Percentiles rank a stretch among this genome's conserved stretches.
These are phyloP conservation scores for Parvularia atlantis DNA, from an alignment of 78 protist genomes.

Conservation along the genomic window DNA sequence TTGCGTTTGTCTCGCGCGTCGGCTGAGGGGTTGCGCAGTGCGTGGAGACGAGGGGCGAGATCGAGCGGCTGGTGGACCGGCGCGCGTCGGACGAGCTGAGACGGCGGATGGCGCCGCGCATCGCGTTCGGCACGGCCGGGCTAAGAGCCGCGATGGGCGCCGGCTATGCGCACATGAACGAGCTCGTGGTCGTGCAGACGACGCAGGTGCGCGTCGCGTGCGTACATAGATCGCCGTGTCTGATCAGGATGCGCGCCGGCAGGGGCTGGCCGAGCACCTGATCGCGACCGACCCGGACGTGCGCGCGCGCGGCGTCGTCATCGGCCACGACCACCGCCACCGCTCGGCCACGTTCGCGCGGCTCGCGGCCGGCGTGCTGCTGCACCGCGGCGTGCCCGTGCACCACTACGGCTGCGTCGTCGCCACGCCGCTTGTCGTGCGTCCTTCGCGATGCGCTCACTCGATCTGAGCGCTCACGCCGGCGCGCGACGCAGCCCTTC, in stretches of 20 bases:
- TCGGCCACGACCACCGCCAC: constrained; percentile 85
- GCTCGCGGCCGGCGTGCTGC: constrained; percentile 62
- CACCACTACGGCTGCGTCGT: constrained; percentile 37
- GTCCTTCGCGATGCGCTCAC: background rate
- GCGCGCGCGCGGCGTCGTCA: constrained; percentile 11
- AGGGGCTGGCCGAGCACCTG: constrained; percentile 12
- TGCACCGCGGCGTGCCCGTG: constrained; percentile 42
- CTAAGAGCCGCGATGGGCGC: constrained; percentile 87
- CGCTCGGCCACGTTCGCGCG: constrained; percentile 64
- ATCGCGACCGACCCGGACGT: background rate
- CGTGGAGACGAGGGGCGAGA: no score
- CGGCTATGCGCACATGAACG: constrained; percentile 86
- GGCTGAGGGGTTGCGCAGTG: no score
- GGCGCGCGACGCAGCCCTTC: constrained; percentile 34
- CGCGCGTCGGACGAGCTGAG: no score
- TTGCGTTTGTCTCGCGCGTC: no score
- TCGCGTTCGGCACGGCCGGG: constrained; percentile 49
- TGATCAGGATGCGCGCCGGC: background rate
- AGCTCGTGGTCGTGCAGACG: constrained; percentile 81
- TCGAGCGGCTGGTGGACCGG: no score
- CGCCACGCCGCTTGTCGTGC: constrained; percentile 78
- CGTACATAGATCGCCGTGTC: constrained; percentile 11
- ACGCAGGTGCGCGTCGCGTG: constrained; percentile 32
- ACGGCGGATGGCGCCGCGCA: constrained; percentile 4
- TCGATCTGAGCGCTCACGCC: background rate